These are phyloP conservation scores for Amylocystis lapponica DNA, from an alignment of 768 basidiomycete genomes.

Conservation along the genomic window DNA sequence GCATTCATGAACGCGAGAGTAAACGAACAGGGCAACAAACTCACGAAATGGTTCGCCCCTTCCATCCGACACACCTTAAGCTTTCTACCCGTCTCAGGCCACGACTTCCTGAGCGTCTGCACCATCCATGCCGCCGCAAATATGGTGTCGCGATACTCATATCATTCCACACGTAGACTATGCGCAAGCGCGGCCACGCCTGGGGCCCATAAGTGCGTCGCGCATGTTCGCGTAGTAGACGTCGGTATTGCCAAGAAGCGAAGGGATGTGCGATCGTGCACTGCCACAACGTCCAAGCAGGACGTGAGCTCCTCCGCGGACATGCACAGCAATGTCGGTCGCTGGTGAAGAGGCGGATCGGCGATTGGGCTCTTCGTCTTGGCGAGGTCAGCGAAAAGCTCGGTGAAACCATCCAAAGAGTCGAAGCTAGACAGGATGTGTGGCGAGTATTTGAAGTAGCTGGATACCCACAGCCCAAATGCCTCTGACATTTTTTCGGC, in stretches of 20 bases:
- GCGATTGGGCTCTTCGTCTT: conserved; percentile 8
- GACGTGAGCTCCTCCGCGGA: background rate
- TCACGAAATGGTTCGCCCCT: conserved; percentile 1
- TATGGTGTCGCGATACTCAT: conserved; percentile 2
- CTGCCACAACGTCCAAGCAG: too few relatives aligned
- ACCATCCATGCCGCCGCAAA: background rate
- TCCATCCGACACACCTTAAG: background rate
- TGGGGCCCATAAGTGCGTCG: conserved; percentile 8
- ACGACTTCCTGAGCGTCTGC: background rate
- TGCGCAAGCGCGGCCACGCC: conserved; percentile 4
- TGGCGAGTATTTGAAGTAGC: background rate
- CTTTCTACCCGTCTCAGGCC: background rate
- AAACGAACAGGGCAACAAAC: too few relatives aligned
- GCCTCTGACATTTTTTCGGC: background rate
- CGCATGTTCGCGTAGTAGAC: background rate
- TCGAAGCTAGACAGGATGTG: background rate
- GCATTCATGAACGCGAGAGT: too few relatives aligned
- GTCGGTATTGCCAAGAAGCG: background rate
- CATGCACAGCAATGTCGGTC: background rate
- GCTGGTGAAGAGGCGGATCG: background rate
- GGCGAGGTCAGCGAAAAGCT: background rate
- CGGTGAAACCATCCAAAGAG: background rate
- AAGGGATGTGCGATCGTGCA: background rate
- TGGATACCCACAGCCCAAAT: background rate
- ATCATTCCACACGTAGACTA: conserved; percentile 8